Base-by-base conservation (phyloP, 768 basidiomycete species). In the Mycena haematopus region DNA sequence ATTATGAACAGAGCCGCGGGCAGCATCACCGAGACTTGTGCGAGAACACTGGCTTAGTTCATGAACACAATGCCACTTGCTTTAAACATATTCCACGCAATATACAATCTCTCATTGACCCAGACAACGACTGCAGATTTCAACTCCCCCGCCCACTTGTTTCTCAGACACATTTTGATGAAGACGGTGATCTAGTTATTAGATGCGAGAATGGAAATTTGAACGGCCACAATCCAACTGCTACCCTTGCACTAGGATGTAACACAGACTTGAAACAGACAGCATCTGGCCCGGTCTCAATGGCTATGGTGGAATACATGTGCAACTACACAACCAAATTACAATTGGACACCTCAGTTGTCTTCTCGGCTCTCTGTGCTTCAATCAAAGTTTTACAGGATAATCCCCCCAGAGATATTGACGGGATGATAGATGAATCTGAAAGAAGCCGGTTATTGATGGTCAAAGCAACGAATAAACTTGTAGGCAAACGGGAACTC, bases 311-410 rank as follows among this genome's bases (percentile, higher is more conserved):
- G 45, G 35, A 58, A 22, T 65, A 65, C 21, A 46, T 54, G 33
- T 35, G 11, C 13, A 65, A 68, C 36, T 68, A 68, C 33, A 65
- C 63, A 3, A 35, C 56, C 21, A 68, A 68, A 45, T 7, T 56
- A 13, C 35, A 40, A 17, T 25, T 68, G 35, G 66, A 68, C 38
- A 68, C 63, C 3, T 38, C 36, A 13, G 15, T 38, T 17, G 36
- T 38, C 2, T 38, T 38, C 13, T 38, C 36, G 3, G 10, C 36
- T 3, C 13, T 38, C 6, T 38, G 36, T 10, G 36, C 36, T 17
- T 38, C 36, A 7, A 38, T 38, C 36, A 11, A 38, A 38, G 36
- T 17, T 38, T 38, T 38, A 17, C 36, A 38, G 15, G 15, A 38
- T 10, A 17, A 38, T 17, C 36, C 36, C 11, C 36, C 36, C 3